Evolutionary conservation across 1,284 basidiomycete species (phyloP).

Genomic region (Tilletia horrida): DNA sequence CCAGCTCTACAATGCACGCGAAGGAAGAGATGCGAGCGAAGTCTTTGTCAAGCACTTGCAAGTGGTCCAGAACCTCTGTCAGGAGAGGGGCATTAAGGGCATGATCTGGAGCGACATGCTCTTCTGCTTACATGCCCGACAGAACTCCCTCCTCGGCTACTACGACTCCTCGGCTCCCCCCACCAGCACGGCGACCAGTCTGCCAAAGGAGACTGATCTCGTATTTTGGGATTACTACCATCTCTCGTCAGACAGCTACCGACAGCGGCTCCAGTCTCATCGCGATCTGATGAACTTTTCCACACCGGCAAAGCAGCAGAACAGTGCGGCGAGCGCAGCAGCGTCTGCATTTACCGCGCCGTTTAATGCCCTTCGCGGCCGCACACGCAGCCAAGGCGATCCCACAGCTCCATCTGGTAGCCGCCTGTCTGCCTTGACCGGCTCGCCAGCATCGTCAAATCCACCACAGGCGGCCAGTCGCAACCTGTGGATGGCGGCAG

Average conservation of each 20-base stretch:
- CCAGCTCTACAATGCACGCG: slow-evolving; percentile 47
- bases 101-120: slow-evolving; percentile 57
- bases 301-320: background rate
- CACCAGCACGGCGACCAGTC: slow-evolving; percentile 28
- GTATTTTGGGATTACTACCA: slow-evolving; percentile 54
- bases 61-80: slow-evolving; percentile 53
- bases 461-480: background rate
- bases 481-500: slow-evolving; percentile 54
- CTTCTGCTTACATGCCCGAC: slow-evolving; percentile 55
- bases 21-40: slow-evolving; percentile 50
- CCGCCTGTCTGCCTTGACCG: background rate
- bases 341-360: background rate
- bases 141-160: slow-evolving; percentile 55
- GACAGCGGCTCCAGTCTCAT: slow-evolving; percentile 53
- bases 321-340: background rate
- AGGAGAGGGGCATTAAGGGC: slow-evolving; percentile 39
- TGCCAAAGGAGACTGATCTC: slow-evolving; percentile 48
- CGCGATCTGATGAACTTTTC: slow-evolving; percentile 12
- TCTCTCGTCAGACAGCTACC: slow-evolving; percentile 46
- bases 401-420: background rate
- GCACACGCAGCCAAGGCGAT: slow-evolving; percentile 1
- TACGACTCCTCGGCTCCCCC: slow-evolving; percentile 35
- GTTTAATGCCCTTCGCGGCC: slow-evolving; percentile 10
- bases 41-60: slow-evolving; percentile 44
- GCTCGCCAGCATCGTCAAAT: background rate